Conservation (phyloP, 148 eudicot genomes). For the Beta vulgaris region DNA sequence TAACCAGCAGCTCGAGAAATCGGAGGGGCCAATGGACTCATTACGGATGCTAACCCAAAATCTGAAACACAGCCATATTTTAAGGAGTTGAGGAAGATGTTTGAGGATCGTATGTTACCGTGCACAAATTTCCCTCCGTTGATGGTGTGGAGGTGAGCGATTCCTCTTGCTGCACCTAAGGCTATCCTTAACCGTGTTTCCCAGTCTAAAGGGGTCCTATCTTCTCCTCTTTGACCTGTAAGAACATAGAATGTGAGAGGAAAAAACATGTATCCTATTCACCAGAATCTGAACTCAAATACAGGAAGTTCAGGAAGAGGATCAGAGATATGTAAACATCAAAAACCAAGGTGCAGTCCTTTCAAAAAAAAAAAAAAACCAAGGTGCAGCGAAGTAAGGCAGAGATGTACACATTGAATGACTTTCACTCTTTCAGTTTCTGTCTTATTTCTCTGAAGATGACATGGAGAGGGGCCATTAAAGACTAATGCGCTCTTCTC, state of each 20-base stretch:
- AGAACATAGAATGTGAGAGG: neutral
- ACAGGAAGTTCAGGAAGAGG: neutral
- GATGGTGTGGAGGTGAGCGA: conserved; percentile 58
- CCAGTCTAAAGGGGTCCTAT: conserved; percentile 70
- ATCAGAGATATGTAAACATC: too few species aligned
- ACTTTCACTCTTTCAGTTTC: too few species aligned
- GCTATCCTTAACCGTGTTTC: conserved; percentile 68
- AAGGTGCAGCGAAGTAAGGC: too few species aligned
- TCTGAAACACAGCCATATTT: conserved; percentile 69
- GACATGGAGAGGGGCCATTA: too few species aligned
- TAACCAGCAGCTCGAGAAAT: conserved; percentile 79
- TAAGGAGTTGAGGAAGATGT: conserved; percentile 63
- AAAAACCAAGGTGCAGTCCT: too few species aligned
- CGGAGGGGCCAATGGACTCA: conserved; percentile 68
- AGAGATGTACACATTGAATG: too few species aligned
- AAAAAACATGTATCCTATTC: neutral
- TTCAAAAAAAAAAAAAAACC: too few species aligned
- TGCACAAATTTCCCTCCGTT: conserved; percentile 71
- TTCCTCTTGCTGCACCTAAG: conserved; percentile 76
- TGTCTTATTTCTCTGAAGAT: too few species aligned
- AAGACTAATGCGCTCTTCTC: too few species aligned
- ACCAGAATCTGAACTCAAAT: neutral
- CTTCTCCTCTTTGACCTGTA: conserved; percentile 68
- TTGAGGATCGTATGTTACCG: conserved; percentile 81
- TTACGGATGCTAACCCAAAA: conserved; percentile 62